Evolutionary conservation across 2,329 filamentous ascomycete genomes (phyloP).

Genomic region (Pestalotiopsis fici): DNA sequence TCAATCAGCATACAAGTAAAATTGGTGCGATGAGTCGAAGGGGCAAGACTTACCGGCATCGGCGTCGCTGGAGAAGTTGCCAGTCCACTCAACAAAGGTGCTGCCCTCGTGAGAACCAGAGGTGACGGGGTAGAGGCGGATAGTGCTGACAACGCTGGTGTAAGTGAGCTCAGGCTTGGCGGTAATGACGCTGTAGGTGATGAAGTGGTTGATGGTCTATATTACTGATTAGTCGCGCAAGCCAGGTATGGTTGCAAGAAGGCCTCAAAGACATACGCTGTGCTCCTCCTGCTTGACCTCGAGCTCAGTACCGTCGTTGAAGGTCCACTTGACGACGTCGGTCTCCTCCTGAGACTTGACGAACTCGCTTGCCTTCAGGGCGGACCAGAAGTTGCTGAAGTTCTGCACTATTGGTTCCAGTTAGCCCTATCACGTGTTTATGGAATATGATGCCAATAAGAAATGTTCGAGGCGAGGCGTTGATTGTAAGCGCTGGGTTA

Average conservation of each 20-base stretch:
- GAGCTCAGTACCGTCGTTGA: slow-evolving; percentile 68
- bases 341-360: slow-evolving; percentile 68
- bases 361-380: slow-evolving; percentile 61
- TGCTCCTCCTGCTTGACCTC: slow-evolving; percentile 79
- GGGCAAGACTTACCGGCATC: slow-evolving; percentile 57
- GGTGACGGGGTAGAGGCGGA: slow-evolving; percentile 67
- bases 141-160: slow-evolving; percentile 66
- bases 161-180: slow-evolving; percentile 66
- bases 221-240: background rate
- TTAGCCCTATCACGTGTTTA: slow-evolving; percentile 1
- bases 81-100: slow-evolving; percentile 70
- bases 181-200: slow-evolving; percentile 73
- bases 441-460: background rate
- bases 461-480: background rate
- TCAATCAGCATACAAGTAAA: slow-evolving; percentile 19
- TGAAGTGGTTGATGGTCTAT: slow-evolving; percentile 71
- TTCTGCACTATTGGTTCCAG: slow-evolving; percentile 48
- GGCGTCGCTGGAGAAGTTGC: slow-evolving; percentile 70
- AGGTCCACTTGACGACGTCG: slow-evolving; percentile 69
- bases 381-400: slow-evolving; percentile 68
- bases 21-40: background rate
- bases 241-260: background rate
- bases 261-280: slow-evolving; percentile 49
- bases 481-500: background rate
- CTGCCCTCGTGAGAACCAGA: slow-evolving; percentile 63